Percentiles rank a stretch among this genome's conserved stretches.
These are phyloP conservation scores for Tinospora cordifolia DNA, from an alignment of 164 flowering plant species.

Conservation along the genomic window DNA sequence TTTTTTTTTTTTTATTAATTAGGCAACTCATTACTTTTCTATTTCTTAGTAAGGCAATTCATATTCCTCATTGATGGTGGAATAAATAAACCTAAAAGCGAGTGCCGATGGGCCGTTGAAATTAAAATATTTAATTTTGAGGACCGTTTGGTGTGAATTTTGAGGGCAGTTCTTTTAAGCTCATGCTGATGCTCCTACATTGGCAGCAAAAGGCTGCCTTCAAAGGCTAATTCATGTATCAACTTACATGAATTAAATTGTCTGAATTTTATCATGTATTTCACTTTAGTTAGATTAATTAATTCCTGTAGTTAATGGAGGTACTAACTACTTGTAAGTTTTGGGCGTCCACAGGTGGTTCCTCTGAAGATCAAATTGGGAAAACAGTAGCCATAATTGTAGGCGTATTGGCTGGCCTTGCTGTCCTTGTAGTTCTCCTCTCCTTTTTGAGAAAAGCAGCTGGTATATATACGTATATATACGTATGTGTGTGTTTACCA, in stretches of 20 bases:
- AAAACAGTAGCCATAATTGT: conserved; percentile 80
- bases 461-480: too few species aligned
- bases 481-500: too few species aligned
- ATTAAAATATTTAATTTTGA: not conserved
- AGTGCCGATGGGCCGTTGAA: not conserved
- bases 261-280: not conserved
- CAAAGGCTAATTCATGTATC: not conserved
- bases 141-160: not conserved
- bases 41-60: too few species aligned
- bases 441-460: conserved; percentile 48
- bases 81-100: not conserved
- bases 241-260: too few species aligned
- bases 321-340: conserved; percentile 4
- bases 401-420: conserved; percentile 62
- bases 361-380: conserved; percentile 57
- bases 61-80: not conserved
- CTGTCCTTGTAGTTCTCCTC: conserved; percentile 68
- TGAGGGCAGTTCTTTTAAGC: not conserved
- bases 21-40: too few species aligned
- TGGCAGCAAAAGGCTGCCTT: not conserved
- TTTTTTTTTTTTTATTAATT: too few species aligned
- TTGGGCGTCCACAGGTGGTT: conserved; percentile 33
- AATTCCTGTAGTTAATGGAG: not conserved
- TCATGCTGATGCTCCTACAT: not conserved
- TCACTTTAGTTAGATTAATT: not conserved